A percentile compares a stretch with the other conserved stretches of the same genome.
Evolutionary conservation across 2,329 filamentous ascomycete genomes (phyloP).

Genomic region (Bertia moriformis): DNA sequence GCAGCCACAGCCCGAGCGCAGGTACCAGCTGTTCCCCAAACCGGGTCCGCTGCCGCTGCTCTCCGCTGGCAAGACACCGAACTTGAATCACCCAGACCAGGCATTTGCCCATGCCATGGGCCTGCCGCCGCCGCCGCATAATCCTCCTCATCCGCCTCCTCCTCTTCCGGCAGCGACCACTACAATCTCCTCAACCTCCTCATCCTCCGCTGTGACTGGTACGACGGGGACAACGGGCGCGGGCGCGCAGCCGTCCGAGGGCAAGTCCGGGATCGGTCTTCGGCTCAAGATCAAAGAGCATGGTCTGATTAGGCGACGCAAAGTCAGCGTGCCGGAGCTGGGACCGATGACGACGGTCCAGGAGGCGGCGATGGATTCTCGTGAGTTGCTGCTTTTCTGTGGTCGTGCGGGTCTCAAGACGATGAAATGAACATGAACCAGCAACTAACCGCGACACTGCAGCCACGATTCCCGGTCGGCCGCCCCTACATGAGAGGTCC

Average conservation of each 20-base stretch:
- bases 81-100: too few species aligned
- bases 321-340: slow-evolving; percentile 48
- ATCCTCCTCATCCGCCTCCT: too few species aligned
- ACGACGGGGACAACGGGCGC: too few species aligned
- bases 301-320: slow-evolving; percentile 40
- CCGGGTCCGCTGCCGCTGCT: slow-evolving; percentile 28
- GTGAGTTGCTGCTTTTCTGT: slow-evolving; percentile 31
- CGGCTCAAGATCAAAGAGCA: slow-evolving; percentile 42
- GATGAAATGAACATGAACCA: neutral
- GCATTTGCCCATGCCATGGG: slow-evolving; percentile 27
- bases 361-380: slow-evolving; percentile 55
- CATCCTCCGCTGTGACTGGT: too few species aligned
- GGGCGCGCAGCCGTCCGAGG: too few species aligned
- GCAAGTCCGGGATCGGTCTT: too few species aligned
- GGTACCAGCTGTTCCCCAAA: slow-evolving; percentile 47
- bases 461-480: slow-evolving; percentile 56
- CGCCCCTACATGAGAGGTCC: slow-evolving; percentile 49
- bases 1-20: slow-evolving; percentile 31
- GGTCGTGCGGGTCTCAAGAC: neutral
- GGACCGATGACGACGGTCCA: slow-evolving; percentile 58
- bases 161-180: too few species aligned
- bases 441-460: neutral
- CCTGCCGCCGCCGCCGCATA: slow-evolving; percentile 20
- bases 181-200: slow-evolving; percentile 21
- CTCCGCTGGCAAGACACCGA: slow-evolving; percentile 24